phyloP scores from a whole-genome alignment of 2,329 filamentous ascomycete genomes.

The Fusarium sp. region DNA sequence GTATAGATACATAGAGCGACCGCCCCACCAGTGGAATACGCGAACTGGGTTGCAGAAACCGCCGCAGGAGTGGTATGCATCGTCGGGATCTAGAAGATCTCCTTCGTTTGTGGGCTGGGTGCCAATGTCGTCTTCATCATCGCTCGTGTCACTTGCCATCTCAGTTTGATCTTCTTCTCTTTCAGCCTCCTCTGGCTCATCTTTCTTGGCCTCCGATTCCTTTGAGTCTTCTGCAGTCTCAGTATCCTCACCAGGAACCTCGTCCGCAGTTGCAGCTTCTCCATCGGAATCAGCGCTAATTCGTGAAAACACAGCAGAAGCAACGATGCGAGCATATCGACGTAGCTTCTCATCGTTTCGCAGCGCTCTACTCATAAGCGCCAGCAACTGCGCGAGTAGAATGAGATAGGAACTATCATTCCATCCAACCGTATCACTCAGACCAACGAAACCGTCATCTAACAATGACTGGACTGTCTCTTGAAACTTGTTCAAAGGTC shows the following conservation, averaged over 20 bases:
- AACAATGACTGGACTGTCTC: not conserved
- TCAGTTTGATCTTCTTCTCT: not conserved
- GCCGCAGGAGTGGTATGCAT: not conserved
- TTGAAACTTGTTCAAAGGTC: not conserved
- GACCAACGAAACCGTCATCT: not conserved
- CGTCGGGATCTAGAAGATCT: not conserved
- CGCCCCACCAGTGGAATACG: not conserved
- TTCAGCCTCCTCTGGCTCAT: not conserved
- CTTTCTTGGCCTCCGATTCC: not conserved
- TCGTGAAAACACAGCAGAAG: not conserved
- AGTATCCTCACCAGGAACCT: accelerated
- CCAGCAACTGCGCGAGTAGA: not conserved
- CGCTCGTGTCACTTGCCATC: not conserved
- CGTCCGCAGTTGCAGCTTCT: not conserved
- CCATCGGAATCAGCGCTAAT: not conserved
- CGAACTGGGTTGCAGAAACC: not conserved
- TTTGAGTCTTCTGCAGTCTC: too few relatives aligned
- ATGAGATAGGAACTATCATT: not conserved
- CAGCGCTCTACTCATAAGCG: not conserved
- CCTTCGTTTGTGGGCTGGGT: not conserved
- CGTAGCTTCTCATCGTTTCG: not conserved
- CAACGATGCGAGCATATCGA: not conserved
- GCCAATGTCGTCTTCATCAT: not conserved
- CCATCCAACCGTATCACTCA: not conserved
- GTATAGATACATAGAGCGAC: not conserved